Evolutionary conservation across 371 early-diverging fungal species (phyloP).

Genomic region (Mucor piriformis): DNA sequence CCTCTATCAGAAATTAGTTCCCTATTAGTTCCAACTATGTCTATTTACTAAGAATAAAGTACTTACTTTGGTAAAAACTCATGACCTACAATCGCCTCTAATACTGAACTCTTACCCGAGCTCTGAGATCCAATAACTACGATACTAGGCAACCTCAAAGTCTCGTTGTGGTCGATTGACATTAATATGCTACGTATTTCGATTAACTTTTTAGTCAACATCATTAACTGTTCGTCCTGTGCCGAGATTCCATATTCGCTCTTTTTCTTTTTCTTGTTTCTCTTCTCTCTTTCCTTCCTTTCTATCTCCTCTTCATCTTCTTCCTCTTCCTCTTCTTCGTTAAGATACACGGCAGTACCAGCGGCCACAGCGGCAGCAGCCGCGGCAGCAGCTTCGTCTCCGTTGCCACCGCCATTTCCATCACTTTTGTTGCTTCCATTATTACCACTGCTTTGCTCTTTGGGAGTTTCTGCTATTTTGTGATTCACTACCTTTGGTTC

Average conservation of each 20-base stretch:
- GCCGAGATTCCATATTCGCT: slow-evolving; percentile 25
- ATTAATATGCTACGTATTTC: slow-evolving; percentile 93
- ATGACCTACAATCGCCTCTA: slow-evolving; percentile 98
- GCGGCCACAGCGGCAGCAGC: slow-evolving; percentile 31
- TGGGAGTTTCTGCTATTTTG: slow-evolving; percentile 12
- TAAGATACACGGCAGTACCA: neutral
- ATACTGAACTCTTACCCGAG: slow-evolving; percentile 88
- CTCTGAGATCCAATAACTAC: slow-evolving; percentile 98
- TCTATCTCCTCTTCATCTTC: slow-evolving; percentile 22
- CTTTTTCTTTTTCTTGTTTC: slow-evolving; percentile 22
- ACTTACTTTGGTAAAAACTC: slow-evolving; percentile 97
- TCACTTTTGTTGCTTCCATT: slow-evolving; percentile 3
- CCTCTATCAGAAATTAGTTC: slow-evolving; percentile 63
- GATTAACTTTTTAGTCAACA: slow-evolving; percentile 89
- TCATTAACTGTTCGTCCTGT: slow-evolving; percentile 79
- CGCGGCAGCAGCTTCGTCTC: slow-evolving; percentile 23
- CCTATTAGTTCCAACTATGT: neutral
- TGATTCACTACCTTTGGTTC: slow-evolving; percentile 19
- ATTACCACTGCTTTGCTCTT: slow-evolving; percentile 9
- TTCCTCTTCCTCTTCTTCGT: slow-evolving; percentile 14
- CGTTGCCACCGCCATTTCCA: slow-evolving; percentile 13
- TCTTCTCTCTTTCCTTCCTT: slow-evolving; percentile 20
- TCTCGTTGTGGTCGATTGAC: slow-evolving; percentile 75
- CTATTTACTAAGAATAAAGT: neutral
- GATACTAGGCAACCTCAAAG: slow-evolving; percentile 91